Conservation (phyloP, 2,329 filamentous ascomycete species). For the Tolypocladium inflatum region DNA sequence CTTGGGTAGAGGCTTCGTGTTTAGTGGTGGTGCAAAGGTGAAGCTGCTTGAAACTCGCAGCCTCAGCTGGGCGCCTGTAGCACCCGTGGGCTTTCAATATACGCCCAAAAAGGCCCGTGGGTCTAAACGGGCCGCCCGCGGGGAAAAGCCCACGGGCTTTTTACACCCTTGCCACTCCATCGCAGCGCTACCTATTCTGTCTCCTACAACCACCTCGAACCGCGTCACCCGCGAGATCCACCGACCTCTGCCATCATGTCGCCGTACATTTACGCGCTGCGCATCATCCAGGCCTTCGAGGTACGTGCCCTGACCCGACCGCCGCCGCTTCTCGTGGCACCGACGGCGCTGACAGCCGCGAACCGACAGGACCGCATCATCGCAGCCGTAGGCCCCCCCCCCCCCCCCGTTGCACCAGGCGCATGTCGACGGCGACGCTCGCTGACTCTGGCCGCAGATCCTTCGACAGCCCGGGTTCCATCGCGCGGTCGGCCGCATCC, state of each 20-base stretch:
- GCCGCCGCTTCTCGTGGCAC: background rate
- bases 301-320: slow-evolving; percentile 4
- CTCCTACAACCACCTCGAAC: background rate
- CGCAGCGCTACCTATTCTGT: background rate
- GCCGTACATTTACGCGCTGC: slow-evolving; percentile 21
- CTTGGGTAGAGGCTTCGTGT: no score
- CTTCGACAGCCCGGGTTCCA: slow-evolving; percentile 43
- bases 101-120: no score
- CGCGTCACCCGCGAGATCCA: background rate
- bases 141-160: no score
- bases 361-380: slow-evolving; percentile 21
- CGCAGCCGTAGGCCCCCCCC: slow-evolving; percentile 20
- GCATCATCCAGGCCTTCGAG: slow-evolving; percentile 24
- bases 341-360: slow-evolving; percentile 5
- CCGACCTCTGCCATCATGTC: slow-evolving; percentile 14
- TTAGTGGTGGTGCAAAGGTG: no score
- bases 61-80: no score
- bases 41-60: no score
- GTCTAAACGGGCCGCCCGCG: no score
- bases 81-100: no score
- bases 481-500: slow-evolving; percentile 41
- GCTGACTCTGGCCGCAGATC: slow-evolving; percentile 23
- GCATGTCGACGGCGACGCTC: background rate
- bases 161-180: no score
- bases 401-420: background rate